Base-by-base conservation (phyloP, 345 rosid species). In the Citrus mangshanensis region DNA sequence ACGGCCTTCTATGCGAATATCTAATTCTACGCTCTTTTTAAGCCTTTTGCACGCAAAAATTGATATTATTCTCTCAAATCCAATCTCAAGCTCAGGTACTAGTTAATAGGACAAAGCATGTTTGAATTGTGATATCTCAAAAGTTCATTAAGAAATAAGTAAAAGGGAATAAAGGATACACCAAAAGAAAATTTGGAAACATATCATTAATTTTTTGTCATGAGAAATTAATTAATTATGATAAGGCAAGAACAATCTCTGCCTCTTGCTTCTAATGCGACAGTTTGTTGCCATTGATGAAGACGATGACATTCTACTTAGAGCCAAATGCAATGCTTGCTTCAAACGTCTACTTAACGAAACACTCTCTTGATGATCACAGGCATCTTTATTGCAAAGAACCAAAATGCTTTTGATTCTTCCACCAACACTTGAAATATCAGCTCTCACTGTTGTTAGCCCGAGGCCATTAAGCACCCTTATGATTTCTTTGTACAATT, bases 251-350 rank as follows among this genome's bases (percentile, higher is more conserved):
- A 95, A 89, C 87, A 95, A 83, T 84, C 98, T 85, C 79, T 93
- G 99, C 79, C 99, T 88, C 81, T 89, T 93, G 88, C 99, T 95
- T 85, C 98, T 87, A 76, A 91, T 87, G 42, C 91, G 89, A 72
- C 76, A 82, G 79, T 80, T 87, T 5, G 91, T 76, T 4, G 87
- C 73, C 76, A 83, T 30, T 4, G 92, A 85, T 0, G 89, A 79
- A 46, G 51, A 46, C 5, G 92, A 87, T 3, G 90, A 78, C 34
- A 91, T 82, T 70, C 90, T 74, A 78, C 67, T 88, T 38, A 93
- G 76, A 27, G 88, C 88, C 7, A 78, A 75, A 49, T 79, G 80
- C 0, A 93, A 80, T 1, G 95, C 88, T 68, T 91, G 95, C 70
- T 85, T 88, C 46, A 92, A 62, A 35, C 82, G 21, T 65, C 34